These are phyloP conservation scores for Boletellus deceptivus DNA, from an alignment of 1,284 basidiomycete species.

Conservation along the genomic window DNA sequence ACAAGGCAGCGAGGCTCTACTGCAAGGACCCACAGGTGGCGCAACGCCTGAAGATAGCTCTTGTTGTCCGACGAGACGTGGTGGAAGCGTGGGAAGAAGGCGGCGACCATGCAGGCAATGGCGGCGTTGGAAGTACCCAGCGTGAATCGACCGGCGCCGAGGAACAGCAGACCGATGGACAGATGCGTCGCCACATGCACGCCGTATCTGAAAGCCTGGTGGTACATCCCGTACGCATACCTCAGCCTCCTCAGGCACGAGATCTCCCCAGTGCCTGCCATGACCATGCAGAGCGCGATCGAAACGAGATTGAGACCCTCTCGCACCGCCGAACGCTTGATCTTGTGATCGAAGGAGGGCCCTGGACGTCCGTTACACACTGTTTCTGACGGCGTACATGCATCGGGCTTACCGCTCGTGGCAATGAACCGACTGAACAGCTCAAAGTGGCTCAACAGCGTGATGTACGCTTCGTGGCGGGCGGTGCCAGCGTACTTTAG, in stretches of 20 bases:
- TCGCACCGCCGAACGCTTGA: slow-evolving; percentile 83
- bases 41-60: slow-evolving; percentile 87
- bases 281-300: slow-evolving; percentile 84
- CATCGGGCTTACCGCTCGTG: slow-evolving; percentile 50
- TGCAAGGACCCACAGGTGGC: slow-evolving; percentile 95
- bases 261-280: slow-evolving; percentile 96
- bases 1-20: slow-evolving; percentile 92
- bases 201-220: slow-evolving; percentile 81
- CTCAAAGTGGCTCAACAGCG: slow-evolving; percentile 82
- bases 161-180: slow-evolving; percentile 89
- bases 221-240: slow-evolving; percentile 88
- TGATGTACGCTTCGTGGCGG: slow-evolving; percentile 78
- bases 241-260: slow-evolving; percentile 87
- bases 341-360: slow-evolving; percentile 78
- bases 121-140: slow-evolving; percentile 90
- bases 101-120: slow-evolving; percentile 84
- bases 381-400: not conserved
- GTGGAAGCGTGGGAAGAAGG: slow-evolving; percentile 90
- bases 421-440: slow-evolving; percentile 69
- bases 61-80: slow-evolving; percentile 82
- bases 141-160: slow-evolving; percentile 91
- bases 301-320: slow-evolving; percentile 88
- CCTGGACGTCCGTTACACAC: slow-evolving; percentile 39
- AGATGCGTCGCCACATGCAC: slow-evolving; percentile 90
- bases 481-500: slow-evolving; percentile 95